Evolutionary conservation across 768 basidiomycete species (phyloP).

Genomic region (Pleurotus platypus): DNA sequence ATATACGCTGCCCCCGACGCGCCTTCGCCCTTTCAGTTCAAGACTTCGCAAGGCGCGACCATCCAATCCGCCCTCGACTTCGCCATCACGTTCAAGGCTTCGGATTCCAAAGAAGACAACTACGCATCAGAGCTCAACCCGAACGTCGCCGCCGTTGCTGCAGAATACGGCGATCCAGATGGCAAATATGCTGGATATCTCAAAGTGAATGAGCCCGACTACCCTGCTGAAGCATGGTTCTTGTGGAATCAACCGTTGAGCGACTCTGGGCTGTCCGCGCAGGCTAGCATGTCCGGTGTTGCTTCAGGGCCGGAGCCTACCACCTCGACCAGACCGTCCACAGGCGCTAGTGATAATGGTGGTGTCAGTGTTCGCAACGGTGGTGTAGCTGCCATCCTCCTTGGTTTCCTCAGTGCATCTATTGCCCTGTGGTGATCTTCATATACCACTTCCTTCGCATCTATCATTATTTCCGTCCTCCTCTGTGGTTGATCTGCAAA

Average conservation of each 20-base stretch:
- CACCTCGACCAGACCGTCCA: constrained; percentile 15
- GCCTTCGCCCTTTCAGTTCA: constrained; percentile 44
- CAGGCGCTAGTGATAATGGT: not conserved
- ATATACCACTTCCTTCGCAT: not conserved
- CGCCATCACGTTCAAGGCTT: constrained; percentile 43
- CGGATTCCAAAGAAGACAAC: constrained; percentile 26
- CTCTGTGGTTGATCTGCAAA: no score
- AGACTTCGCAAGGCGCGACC: constrained; percentile 44
- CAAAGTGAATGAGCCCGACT: constrained; percentile 29
- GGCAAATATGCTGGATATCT: constrained; percentile 52
- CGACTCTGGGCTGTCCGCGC: constrained; percentile 23
- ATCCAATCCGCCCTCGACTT: constrained; percentile 60
- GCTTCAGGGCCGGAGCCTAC: constrained; percentile 2
- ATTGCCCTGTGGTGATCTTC: not conserved
- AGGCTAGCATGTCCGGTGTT: constrained; percentile 3
- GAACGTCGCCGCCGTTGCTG: constrained; percentile 51
- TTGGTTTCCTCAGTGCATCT: not conserved
- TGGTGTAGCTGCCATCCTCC: not conserved
- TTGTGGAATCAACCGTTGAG: constrained; percentile 52
- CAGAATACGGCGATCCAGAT: constrained; percentile 59
- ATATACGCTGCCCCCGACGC: constrained; percentile 40
- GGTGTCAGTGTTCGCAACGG: not conserved
- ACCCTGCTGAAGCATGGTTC: constrained; percentile 43
- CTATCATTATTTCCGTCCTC: no score
- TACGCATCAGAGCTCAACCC: constrained; percentile 51